phyloP scores from a whole-genome alignment of 345 rosid species.

The Citrus medica region DNA sequence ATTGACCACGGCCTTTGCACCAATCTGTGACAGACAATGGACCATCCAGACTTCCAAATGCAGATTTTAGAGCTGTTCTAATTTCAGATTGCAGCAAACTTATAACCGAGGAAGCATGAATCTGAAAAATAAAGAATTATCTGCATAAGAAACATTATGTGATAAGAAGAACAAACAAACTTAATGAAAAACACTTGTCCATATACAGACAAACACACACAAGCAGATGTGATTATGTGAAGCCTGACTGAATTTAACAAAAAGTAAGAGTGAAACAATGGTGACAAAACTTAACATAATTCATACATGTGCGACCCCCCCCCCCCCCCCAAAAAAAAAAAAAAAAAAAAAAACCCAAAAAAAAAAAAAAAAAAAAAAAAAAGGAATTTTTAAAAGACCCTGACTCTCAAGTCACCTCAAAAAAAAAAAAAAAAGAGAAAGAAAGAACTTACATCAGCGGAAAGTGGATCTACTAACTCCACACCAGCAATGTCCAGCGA shows the following conservation, averaged over 20 bases:
- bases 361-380: too few species aligned
- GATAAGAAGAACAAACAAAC: not conserved
- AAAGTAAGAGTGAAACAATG: not conserved
- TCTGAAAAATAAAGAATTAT: conserved; percentile 41
- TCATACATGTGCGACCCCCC: too few species aligned
- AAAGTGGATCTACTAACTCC: conserved; percentile 94
- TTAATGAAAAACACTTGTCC: not conserved
- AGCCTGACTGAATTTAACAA: not conserved
- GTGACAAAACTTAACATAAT: too few species aligned
- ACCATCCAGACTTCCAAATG: conserved; percentile 81
- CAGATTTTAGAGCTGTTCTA: conserved; percentile 82
- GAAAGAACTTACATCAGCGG: conserved; percentile 67
- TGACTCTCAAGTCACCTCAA: too few species aligned
- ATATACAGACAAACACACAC: not conserved
- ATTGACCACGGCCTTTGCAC: conserved; percentile 88
- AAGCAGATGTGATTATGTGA: not conserved
- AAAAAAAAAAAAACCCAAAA: too few species aligned
- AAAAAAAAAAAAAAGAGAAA: too few species aligned
- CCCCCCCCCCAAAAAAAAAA: too few species aligned
- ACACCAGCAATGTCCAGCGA: conserved; percentile 89
- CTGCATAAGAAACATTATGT: conserved; percentile 3
- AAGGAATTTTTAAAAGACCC: too few species aligned
- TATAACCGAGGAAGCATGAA: conserved; percentile 75
- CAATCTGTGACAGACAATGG: conserved; percentile 88
- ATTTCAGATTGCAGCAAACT: conserved; percentile 88